Percentiles rank a stretch among this genome's conserved stretches.
Conservation (phyloP, 1,284 basidiomycete species). For the Neonothopanus nambi region DNA sequence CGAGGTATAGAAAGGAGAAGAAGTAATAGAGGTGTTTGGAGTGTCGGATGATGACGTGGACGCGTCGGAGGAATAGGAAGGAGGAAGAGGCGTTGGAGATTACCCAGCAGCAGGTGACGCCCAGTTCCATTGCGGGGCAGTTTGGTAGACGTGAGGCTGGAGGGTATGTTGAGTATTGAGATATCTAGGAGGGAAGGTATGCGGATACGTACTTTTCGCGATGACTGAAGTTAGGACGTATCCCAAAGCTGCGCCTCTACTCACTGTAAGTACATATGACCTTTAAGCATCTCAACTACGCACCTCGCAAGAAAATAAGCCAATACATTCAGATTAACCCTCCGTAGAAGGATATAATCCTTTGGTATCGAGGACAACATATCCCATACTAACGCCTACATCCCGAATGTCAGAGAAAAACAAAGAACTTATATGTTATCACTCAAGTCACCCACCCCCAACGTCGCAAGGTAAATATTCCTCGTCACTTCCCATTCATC, state of each 20-base stretch:
- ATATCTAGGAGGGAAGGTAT: neutral
- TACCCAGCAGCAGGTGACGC: slow-evolving; percentile 22
- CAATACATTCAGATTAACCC: slow-evolving; percentile 3
- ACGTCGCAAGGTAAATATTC: neutral
- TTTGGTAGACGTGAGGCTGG: slow-evolving; percentile 25
- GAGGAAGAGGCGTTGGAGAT: slow-evolving; percentile 24
- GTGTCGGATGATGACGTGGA: slow-evolving; percentile 26
- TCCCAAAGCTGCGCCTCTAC: neutral
- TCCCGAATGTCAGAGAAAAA: neutral
- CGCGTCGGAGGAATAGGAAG: slow-evolving; percentile 33
- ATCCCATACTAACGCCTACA: neutral
- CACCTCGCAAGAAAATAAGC: slow-evolving; percentile 31
- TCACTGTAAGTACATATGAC: neutral
- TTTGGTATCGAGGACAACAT: neutral
- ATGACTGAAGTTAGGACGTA: slow-evolving; percentile 18
- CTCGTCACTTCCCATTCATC: neutral
- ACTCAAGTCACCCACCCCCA: neutral
- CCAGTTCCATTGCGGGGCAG: slow-evolving; percentile 20
- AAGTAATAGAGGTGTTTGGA: slow-evolving; percentile 17
- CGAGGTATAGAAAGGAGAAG: slow-evolving; percentile 29
- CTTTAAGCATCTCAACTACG: neutral
- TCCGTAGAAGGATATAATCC: neutral
- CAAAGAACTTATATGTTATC: too few species aligned
- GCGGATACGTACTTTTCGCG: neutral
- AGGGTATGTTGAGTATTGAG: neutral